Evolutionary conservation across 345 rosid species (phyloP), one percentile per base, ranked within the genome.

Genomic region (Gossypium bickii): DNA sequence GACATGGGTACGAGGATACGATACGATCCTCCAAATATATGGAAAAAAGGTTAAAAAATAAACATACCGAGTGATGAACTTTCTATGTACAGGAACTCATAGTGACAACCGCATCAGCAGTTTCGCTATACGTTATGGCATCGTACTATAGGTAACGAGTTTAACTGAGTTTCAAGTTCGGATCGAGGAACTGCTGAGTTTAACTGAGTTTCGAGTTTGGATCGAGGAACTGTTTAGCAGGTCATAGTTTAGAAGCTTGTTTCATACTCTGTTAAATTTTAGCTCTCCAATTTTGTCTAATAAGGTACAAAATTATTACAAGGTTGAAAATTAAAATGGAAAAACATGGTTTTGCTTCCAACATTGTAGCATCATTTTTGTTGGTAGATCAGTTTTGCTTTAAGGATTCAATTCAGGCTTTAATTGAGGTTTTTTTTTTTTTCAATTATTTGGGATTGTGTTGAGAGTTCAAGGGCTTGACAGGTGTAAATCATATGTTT

Each of bases 1-100:
- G 34, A 22, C 34, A 58, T 24, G 62, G 62, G 15, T 22, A 22
- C 49, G 62, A 13, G 62, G 34, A 11, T 59, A 12, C 0, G 34
- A 11, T 59, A 12, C 4, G 27, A 56, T 57, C 13, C 29, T 24
- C 7, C 62, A 58, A 58, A 24, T 58, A 58, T 22, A 10, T 58
- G 62, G 3, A 58, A 57, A 57, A 11, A 9, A 0, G 4, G 4
- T 0, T 0, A 25, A 59, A 59, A 58, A 59, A 25, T 25, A 17
- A 24, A 24, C 8, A 59, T 59, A 59, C 0, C 73, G 59, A 68
- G 60, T 68, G 52, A 66, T 61, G 12, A 34, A 9, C 41, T 66
- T 66, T 71, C 34, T 34, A 29, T 75, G 45, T 82, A 81, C 92
- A 90, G 95, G 95, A 90, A 73, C 80, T 86, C 56, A 74, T 88